Base-by-base conservation (phyloP, 1,139 yeast species). In the Torulaspora pretoriensis region DNA sequence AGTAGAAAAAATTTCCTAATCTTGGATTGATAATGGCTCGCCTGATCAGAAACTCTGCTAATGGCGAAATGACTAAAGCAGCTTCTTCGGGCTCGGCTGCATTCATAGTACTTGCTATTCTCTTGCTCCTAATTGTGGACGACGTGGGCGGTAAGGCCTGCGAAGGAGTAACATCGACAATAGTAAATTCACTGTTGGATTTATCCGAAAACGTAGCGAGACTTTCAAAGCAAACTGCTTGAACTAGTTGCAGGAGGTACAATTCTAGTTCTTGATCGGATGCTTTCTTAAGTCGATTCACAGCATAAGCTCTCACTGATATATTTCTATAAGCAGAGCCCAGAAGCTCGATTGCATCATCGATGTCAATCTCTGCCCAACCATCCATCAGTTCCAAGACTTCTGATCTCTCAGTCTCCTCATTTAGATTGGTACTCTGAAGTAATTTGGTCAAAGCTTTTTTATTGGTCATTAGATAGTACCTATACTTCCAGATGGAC, bases 401-500 rank as follows among this genome's bases (percentile, higher is more conserved):
- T 63, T 88, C 95, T 40, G 72, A 76, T 22, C 85, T 77, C 66
- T 92, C 98, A 45, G 73, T 70, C 48, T 83, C 86, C 63, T 89
- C 94, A 35, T 81, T 87, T 88, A 97, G 86, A 55, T 89, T 83
- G 17, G 90, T 84, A 24, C 95, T 82, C 60, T 89, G 88, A 48
- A 92, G 73, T 52, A 92, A 82, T 64, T 92, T 92, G 19, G 95
- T 87, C 46, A 88, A 70, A 17, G 89, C 89, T 45, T 79, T 80
- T 54, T 77, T 79, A 57, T 83, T 85, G 50, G 84, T 80, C 37
- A 92, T 77, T 45, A 90, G 74, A 63, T 83, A 90, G 68, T 87
- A 92, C 43, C 98, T 70, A 64, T 85, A 92, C 64, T 86, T 86
- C 97, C 97, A 92, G 13, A 94, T 75, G 56, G 89, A 68, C 53